Evolutionary conservation across 1,139 yeast species (phyloP).

Genomic region (Scheffersomyces segobiensis): DNA sequence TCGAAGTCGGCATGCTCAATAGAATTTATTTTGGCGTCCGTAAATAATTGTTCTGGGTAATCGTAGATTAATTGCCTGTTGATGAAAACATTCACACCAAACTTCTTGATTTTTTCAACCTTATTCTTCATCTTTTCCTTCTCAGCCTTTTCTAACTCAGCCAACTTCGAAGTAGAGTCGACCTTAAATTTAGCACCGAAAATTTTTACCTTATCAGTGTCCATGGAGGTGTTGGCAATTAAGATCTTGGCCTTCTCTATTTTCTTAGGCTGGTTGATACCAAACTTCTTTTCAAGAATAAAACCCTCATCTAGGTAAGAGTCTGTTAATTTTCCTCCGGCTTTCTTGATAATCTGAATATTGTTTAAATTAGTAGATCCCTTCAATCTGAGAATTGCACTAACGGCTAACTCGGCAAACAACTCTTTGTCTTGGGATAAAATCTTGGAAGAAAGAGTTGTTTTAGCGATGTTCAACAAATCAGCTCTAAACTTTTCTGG

Average conservation of each 20-base stretch:
- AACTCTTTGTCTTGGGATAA: slow-evolving; percentile 91
- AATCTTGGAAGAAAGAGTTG: slow-evolving; percentile 91
- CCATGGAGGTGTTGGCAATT: slow-evolving; percentile 95
- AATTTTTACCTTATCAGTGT: slow-evolving; percentile 93
- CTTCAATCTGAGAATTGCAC: slow-evolving; percentile 86
- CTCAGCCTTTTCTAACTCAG: slow-evolving; percentile 95
- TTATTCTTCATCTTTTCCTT: slow-evolving; percentile 88
- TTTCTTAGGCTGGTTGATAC: slow-evolving; percentile 89
- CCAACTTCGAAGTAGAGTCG: slow-evolving; percentile 90
- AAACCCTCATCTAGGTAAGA: slow-evolving; percentile 96
- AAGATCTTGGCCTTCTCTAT: slow-evolving; percentile 82
- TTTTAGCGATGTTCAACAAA: slow-evolving; percentile 82
- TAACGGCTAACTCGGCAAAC: slow-evolving; percentile 88
- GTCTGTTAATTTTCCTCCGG: slow-evolving; percentile 90
- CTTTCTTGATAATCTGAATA: slow-evolving; percentile 89
- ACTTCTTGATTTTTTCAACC: slow-evolving; percentile 81
- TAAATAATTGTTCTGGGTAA: slow-evolving; percentile 94
- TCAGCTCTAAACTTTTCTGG: slow-evolving; percentile 71
- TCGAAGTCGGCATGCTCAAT: slow-evolving; percentile 99
- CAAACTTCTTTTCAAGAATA: slow-evolving; percentile 86
- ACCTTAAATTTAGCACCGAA: slow-evolving; percentile 98
- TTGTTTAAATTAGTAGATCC: slow-evolving; percentile 95
- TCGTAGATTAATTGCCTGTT: slow-evolving; percentile 96
- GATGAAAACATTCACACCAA: slow-evolving; percentile 85
- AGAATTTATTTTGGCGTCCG: slow-evolving; percentile 84